Evolutionary conservation across 23 red algal species (phyloP), one percentile per base, ranked within the genome.

Genomic region (Gracilaria domingensis): DNA sequence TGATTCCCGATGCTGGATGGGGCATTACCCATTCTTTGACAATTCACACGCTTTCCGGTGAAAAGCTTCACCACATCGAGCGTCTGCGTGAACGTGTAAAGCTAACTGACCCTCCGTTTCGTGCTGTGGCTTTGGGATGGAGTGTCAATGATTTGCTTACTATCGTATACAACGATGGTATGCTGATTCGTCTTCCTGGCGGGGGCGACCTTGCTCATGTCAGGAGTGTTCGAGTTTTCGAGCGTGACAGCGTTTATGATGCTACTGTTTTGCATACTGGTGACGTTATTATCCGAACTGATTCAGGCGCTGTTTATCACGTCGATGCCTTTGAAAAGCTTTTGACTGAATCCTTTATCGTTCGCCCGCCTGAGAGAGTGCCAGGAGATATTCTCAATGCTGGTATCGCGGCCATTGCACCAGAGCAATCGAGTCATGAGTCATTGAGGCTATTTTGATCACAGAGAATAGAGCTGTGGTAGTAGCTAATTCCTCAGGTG

Each of bases 141-240:
- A 79, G 82, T 45, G 59, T 51, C 12, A 38, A 85, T 56, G 91
- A 94, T 53, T 37, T 87, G 29, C 80, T 94, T 16, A 86, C 47
- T 23, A 80, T 94, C 25, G 91, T 94, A 4, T 94, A 94, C 57
- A 85, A 94, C 59, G 91, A 94, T 54, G 91, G 91, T 13, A 26
- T 69, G 13, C 49, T 94, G 18, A 48, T 94, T 21, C 54, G 91
- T 47, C 64, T 94, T 28, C 67, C 76, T 35, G 69, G 45, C 23
- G 91, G 83, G 6, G 66, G 71, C 23, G 76, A 78, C 38, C 51
- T 84, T 8, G 38, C 60, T 44, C 39, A 50, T 7, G 62, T 64
- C 1, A 38, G 66, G n/a, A 38, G 69, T 2, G 34, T 58, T 13
- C 56, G 48, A 38, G 91, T 58, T 29, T 74, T 86, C 4, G 62